phyloP scores from a whole-genome alignment of 169 alveolate species.

The Sarcocystis neurona region DNA sequence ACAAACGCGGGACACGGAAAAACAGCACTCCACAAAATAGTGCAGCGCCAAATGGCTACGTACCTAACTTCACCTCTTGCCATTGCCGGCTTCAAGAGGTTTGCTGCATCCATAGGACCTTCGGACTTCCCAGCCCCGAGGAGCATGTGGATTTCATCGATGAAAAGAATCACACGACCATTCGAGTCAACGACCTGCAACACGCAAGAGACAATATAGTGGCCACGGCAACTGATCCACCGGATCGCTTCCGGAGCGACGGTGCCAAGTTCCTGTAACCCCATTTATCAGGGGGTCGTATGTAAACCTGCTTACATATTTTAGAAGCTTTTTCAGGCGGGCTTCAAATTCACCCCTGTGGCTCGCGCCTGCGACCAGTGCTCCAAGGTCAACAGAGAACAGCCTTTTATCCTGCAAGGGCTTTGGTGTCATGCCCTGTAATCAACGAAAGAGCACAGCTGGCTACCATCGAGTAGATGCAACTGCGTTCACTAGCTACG shows the following conservation, averaged over 20 bases:
- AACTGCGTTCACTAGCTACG: too few species aligned
- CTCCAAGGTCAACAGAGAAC: conserved; percentile 67
- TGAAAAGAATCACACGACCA: conserved; percentile 78
- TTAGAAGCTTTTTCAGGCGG: conserved; percentile 79
- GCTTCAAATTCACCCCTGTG: conserved; percentile 84
- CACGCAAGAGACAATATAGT: not conserved
- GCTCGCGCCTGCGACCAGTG: conserved; percentile 84
- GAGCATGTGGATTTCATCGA: conserved; percentile 86
- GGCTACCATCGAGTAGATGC: too few species aligned
- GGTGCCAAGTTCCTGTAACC: not conserved
- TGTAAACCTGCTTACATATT: conserved; percentile 63
- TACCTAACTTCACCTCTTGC: conserved; percentile 88
- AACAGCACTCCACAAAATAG: not conserved
- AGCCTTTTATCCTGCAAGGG: conserved; percentile 64
- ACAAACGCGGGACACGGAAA: not conserved
- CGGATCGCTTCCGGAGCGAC: not conserved
- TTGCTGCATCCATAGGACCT: conserved; percentile 90
- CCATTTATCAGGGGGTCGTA: not conserved
- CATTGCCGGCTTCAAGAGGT: conserved; percentile 85
- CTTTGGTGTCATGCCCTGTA: conserved; percentile 79
- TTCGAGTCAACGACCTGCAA: conserved; percentile 79
- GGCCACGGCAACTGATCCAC: not conserved
- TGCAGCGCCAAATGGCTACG: conserved; percentile 26
- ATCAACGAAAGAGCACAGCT: conserved; percentile 60
- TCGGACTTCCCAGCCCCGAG: conserved; percentile 84